Evolutionary conservation across 1,284 basidiomycete species (phyloP).

Genomic region (Austropuccinia psidii): DNA sequence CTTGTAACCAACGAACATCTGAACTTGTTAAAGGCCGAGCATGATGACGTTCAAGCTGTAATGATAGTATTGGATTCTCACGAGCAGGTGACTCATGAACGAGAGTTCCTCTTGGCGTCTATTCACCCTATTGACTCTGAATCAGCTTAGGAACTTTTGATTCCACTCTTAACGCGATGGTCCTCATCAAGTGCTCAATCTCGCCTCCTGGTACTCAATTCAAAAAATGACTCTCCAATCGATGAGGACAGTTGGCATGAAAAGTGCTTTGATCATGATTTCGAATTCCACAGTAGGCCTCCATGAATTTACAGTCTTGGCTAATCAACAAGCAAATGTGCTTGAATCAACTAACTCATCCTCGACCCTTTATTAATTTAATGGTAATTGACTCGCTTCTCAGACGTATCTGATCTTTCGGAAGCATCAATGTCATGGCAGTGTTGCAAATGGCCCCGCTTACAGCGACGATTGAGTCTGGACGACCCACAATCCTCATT

Average conservation of each 20-base stretch:
- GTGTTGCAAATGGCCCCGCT: neutral
- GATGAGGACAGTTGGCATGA: neutral
- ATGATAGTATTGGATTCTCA: neutral
- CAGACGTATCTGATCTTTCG: neutral
- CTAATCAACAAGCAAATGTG: neutral
- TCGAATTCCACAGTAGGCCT: conserved; percentile 11
- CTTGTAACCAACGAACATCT: neutral
- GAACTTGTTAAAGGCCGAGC: no score
- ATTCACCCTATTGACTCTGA: neutral
- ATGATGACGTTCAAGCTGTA: neutral
- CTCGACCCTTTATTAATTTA: neutral
- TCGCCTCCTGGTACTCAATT: neutral
- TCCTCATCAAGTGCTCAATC: no score
- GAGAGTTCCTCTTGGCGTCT: neutral
- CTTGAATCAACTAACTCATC: neutral
- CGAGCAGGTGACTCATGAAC: neutral
- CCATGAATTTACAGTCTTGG: neutral
- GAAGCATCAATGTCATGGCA: conserved; percentile 9
- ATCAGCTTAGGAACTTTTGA: no score
- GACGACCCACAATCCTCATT: neutral
- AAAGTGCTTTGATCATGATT: conserved; percentile 8
- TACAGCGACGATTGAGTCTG: neutral
- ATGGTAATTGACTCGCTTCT: neutral
- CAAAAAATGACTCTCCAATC: neutral
- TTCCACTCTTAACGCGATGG: no score